A percentile compares a stretch with the other conserved stretches of the same genome.
These are phyloP conservation scores for Lepidium aucheri DNA, from an alignment of 345 rosid species.

Conservation along the genomic window DNA sequence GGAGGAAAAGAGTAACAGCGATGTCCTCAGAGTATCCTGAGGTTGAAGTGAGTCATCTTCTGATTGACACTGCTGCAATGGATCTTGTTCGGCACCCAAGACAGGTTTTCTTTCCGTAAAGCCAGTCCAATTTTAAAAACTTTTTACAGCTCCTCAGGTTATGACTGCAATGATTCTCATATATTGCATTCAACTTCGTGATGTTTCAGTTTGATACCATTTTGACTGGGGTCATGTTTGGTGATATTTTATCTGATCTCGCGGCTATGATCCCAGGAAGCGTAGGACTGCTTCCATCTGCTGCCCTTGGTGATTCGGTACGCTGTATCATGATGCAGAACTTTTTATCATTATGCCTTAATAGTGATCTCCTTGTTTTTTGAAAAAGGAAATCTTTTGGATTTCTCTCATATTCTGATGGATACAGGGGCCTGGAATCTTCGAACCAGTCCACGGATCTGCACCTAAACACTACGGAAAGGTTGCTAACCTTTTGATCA, in stretches of 20 bases:
- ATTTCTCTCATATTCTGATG: not conserved
- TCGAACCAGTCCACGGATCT: slow-evolving; percentile 11
- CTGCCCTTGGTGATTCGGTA: slow-evolving; percentile 18
- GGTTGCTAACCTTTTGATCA: not conserved
- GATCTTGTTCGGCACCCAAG: slow-evolving; percentile 9
- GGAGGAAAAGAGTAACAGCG: slow-evolving; percentile 15
- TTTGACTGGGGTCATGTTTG: slow-evolving; percentile 17
- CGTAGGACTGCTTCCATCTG: slow-evolving; percentile 23
- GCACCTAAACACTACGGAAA: slow-evolving; percentile 19
- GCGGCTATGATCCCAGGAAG: slow-evolving; percentile 21
- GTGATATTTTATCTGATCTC: slow-evolving; percentile 19
- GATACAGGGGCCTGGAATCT: slow-evolving; percentile 20
- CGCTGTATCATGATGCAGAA: not conserved
- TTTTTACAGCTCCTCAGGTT: not conserved
- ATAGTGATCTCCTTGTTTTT: not conserved
- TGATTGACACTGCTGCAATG: slow-evolving; percentile 11
- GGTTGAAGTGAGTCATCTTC: slow-evolving; percentile 16
- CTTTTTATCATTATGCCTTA: not conserved
- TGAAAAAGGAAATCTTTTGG: not conserved
- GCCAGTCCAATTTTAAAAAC: not conserved
- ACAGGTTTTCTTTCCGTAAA: not conserved
- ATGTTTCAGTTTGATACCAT: slow-evolving; percentile 20
- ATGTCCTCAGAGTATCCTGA: slow-evolving; percentile 18
- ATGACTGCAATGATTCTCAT: not conserved
- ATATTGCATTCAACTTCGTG: not conserved